These are phyloP conservation scores for Gastrolobium villosum DNA, from an alignment of 306 rosid species.

Conservation along the genomic window DNA sequence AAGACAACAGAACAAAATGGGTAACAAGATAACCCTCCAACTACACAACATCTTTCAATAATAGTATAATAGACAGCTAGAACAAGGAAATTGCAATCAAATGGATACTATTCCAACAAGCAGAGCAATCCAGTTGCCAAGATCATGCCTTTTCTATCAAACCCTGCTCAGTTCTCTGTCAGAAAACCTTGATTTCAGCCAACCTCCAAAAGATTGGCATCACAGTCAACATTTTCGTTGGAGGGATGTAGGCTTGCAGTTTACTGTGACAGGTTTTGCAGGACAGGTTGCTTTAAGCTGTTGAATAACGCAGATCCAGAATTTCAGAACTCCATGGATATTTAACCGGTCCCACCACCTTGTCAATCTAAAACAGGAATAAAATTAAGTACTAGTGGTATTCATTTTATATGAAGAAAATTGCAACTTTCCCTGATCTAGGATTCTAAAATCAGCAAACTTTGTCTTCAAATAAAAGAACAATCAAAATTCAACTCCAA, in stretches of 20 bases:
- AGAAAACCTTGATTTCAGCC: constrained; percentile 48
- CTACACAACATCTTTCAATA: constrained; percentile 4
- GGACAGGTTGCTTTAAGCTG: constrained; percentile 51
- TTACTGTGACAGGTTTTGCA: constrained; percentile 48
- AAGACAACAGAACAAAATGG: constrained; percentile 25
- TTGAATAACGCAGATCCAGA: constrained; percentile 52
- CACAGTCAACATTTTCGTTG: constrained; percentile 35
- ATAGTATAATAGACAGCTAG: background rate
- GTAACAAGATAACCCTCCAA: constrained; percentile 2
- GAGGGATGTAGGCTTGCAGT: constrained; percentile 45
- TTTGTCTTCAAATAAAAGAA: constrained; percentile 26
- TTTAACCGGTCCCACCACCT: constrained; percentile 42
- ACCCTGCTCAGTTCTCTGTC: constrained; percentile 51
- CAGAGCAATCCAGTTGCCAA: constrained; percentile 33
- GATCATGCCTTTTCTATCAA: constrained; percentile 33
- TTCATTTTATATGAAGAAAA: constrained; percentile 19
- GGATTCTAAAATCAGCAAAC: background rate
- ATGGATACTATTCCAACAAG: constrained; percentile 45
- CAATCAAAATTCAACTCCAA: background rate
- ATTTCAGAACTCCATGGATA: constrained; percentile 50
- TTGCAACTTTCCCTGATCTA: constrained; percentile 15
- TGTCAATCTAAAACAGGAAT: constrained; percentile 46
- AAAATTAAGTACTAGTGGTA: constrained; percentile 7
- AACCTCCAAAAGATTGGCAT: constrained; percentile 38
- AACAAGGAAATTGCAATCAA: constrained; percentile 32